Conservation (phyloP, 2,329 filamentous ascomycete species). For the Furcasterigmium furcatum region DNA sequence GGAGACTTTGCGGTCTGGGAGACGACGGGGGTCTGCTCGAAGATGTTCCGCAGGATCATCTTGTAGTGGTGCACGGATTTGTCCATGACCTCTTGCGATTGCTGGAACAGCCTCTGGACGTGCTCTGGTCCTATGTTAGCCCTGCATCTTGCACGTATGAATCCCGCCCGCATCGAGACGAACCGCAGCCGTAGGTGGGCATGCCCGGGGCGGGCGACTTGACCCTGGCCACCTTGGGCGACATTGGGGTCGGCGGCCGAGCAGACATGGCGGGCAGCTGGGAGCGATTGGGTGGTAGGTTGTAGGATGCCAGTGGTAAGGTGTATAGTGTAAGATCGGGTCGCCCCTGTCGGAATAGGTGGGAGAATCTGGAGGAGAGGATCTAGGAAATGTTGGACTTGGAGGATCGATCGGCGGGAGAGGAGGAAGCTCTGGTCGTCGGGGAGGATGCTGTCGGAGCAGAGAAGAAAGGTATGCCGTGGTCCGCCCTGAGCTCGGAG, state of each 20-base stretch:
- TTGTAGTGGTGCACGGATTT: constrained; percentile 71
- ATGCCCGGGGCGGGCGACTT: constrained; percentile 56
- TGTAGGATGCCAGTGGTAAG: too few species aligned
- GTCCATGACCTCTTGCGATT: constrained; percentile 61
- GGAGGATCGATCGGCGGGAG: too few species aligned
- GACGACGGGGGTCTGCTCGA: constrained; percentile 62
- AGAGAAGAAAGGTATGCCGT: too few species aligned
- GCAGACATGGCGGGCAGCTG: constrained; percentile 32
- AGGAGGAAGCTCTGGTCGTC: too few species aligned
- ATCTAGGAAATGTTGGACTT: too few species aligned
- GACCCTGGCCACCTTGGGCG: constrained; percentile 55
- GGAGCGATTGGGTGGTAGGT: too few species aligned
- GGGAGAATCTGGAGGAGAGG: too few species aligned
- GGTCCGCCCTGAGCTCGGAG: too few species aligned
- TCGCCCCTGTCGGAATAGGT: too few species aligned
- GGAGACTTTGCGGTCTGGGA: constrained; percentile 60
- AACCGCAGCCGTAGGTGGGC: constrained; percentile 64
- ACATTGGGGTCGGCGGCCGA: constrained; percentile 46
- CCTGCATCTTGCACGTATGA: constrained; percentile 3
- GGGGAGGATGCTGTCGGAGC: too few species aligned
- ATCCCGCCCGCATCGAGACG: constrained; percentile 19
- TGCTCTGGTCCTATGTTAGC: constrained; percentile 52
- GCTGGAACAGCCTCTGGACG: constrained; percentile 63
- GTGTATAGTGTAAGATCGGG: too few species aligned
- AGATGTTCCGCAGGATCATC: constrained; percentile 66